A percentile compares a stretch with the other conserved stretches of the same genome.
These are phyloP conservation scores for Jatropha podagrica DNA, from an alignment of 441 rosid genomes.

Conservation along the genomic window DNA sequence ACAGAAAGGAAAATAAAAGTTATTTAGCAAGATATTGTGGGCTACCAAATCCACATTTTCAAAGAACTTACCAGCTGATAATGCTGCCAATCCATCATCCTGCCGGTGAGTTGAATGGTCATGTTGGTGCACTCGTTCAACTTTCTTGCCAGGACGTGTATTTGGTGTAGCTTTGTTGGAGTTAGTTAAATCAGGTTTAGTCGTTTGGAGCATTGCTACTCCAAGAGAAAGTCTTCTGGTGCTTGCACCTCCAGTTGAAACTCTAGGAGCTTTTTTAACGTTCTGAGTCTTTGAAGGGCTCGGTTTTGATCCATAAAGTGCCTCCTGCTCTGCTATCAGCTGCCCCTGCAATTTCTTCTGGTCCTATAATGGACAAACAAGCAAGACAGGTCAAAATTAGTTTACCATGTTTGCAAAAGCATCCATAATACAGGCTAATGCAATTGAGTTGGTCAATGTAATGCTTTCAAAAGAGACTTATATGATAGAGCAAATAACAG, in stretches of 20 bases:
- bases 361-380: constrained; percentile 40
- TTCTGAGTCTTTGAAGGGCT: constrained; percentile 67
- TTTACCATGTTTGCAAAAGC: constrained; percentile 5
- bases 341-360: constrained; percentile 93
- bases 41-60: constrained; percentile 11
- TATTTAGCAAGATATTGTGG: constrained; percentile 13
- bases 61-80: constrained; percentile 58
- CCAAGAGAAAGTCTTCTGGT: constrained; percentile 66
- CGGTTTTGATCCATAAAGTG: constrained; percentile 79
- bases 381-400: constrained; percentile 6
- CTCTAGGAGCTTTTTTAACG: constrained; percentile 62
- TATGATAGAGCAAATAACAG: constrained; percentile 6
- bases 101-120: constrained; percentile 40
- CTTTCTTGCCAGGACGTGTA: constrained; percentile 49
- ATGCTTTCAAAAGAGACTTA: not conserved
- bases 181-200: constrained; percentile 39
- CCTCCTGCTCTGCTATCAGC: constrained; percentile 85
- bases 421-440: too few relatives aligned
- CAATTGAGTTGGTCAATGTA: too few relatives aligned
- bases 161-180: constrained; percentile 36
- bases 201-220: constrained; percentile 63
- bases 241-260: constrained; percentile 64
- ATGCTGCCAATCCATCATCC: constrained; percentile 45
- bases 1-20: constrained; percentile 3
- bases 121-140: constrained; percentile 39